phyloP scores from a whole-genome alignment of 176 grass and related monocot genomes.

The Oryza nivara region DNA sequence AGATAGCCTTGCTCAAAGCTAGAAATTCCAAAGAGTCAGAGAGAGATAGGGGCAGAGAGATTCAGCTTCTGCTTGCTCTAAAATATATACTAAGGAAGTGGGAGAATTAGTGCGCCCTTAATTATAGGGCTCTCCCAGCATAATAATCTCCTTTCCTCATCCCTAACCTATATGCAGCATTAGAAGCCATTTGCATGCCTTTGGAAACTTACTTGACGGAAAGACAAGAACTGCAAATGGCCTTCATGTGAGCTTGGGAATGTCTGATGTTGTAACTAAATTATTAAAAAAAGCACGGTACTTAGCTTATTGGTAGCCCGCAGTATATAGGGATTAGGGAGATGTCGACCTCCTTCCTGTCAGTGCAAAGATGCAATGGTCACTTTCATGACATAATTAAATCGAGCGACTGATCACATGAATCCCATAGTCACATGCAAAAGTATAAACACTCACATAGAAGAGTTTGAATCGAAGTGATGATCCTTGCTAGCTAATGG shows the following conservation, averaged over 20 bases:
- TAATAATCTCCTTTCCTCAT: constrained; percentile 38
- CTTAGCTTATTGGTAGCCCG: constrained; percentile 27
- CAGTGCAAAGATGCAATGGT: constrained; percentile 45
- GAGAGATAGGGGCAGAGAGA: constrained; percentile 44
- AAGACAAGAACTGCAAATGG: constrained; percentile 44
- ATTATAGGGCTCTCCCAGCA: constrained; percentile 43
- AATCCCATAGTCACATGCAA: constrained; percentile 46
- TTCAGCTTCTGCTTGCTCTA: constrained; percentile 57
- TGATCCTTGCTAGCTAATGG: constrained; percentile 20
- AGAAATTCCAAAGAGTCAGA: constrained; percentile 52
- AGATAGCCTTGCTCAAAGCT: constrained; percentile 46
- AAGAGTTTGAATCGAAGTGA: constrained; percentile 28
- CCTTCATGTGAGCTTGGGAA: constrained; percentile 58
- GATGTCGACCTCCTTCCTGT: constrained; percentile 22
- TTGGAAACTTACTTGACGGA: constrained; percentile 36
- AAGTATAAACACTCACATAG: constrained; percentile 20
- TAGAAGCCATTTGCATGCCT: constrained; percentile 28
- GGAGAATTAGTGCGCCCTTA: constrained; percentile 56
- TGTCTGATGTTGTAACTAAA: constrained; percentile 14
- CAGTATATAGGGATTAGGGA: constrained; percentile 15
- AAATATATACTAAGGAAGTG: constrained; percentile 48
- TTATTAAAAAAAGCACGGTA: constrained; percentile 18
- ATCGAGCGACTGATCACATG: constrained; percentile 51
- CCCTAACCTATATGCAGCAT: constrained; percentile 39
- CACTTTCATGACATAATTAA: constrained; percentile 56